Percentiles rank a stretch among this genome's conserved stretches.
Conservation (phyloP, 345 rosid species). For the Gossypium australe region DNA sequence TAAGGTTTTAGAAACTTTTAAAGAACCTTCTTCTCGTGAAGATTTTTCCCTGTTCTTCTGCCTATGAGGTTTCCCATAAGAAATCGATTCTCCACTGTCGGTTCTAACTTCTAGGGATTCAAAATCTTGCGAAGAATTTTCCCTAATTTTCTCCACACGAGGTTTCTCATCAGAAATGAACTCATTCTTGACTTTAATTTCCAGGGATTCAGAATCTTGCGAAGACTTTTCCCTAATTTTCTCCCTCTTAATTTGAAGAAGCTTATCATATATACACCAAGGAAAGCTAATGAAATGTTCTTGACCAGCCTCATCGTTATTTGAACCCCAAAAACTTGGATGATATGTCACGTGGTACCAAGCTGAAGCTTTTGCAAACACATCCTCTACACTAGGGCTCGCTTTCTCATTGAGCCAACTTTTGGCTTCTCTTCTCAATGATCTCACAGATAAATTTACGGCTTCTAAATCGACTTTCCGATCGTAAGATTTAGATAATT, state of each 20-base stretch:
- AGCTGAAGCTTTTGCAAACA: constrained; percentile 41
- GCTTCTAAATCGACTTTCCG: constrained; percentile 36
- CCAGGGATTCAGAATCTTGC: neutral
- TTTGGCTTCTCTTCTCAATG: constrained; percentile 43
- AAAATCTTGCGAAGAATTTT: neutral
- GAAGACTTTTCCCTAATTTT: neutral
- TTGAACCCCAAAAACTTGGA: constrained; percentile 25
- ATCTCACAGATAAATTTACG: constrained; percentile 21
- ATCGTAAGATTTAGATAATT: constrained; percentile 32
- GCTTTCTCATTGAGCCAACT: constrained; percentile 32
- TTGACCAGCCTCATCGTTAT: constrained; percentile 12
- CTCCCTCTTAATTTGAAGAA: constrained; percentile 23
- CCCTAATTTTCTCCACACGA: neutral
- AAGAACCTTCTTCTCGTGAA: neutral
- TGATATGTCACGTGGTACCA: constrained; percentile 45
- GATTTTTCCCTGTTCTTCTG: neutral
- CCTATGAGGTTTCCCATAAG: neutral
- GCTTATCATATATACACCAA: constrained; percentile 33
- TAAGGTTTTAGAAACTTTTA: neutral
- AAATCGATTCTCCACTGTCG: neutral
- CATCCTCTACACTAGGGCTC: neutral
- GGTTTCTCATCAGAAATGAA: neutral
- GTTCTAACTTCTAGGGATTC: neutral
- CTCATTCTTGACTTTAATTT: neutral
- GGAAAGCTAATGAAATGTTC: constrained; percentile 37